Evolutionary conservation across 345 rosid species (phyloP).

Genomic region (Garcia nutans): DNA sequence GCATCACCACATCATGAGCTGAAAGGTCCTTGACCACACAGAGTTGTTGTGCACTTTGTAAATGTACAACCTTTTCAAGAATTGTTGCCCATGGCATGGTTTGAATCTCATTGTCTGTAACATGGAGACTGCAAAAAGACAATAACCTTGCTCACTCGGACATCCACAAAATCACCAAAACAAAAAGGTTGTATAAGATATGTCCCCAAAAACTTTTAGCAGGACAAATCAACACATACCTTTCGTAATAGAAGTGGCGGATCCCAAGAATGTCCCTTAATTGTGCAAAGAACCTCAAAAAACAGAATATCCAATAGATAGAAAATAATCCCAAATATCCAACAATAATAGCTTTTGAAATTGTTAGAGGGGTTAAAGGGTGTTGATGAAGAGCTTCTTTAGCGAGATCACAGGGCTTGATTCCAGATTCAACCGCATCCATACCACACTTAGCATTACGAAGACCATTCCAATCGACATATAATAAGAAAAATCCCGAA

Average conservation of each 20-base stretch:
- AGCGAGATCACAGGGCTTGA: constrained; percentile 91
- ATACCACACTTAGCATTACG: constrained; percentile 98
- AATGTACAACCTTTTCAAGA: constrained; percentile 81
- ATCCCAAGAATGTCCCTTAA: constrained; percentile 76
- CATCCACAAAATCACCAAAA: background rate
- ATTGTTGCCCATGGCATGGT: constrained; percentile 94
- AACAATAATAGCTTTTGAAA: constrained; percentile 74
- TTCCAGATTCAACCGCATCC: constrained; percentile 98
- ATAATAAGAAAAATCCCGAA: constrained; percentile 92
- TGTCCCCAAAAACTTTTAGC: background rate
- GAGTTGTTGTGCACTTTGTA: constrained; percentile 75
- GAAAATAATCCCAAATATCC: constrained; percentile 88
- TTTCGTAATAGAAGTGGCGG: constrained; percentile 77
- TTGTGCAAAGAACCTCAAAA: constrained; percentile 87
- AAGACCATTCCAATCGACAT: constrained; percentile 97
- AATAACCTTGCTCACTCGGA: constrained; percentile 1
- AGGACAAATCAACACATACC: constrained; percentile 43
- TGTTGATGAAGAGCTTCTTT: constrained; percentile 88
- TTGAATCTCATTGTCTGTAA: constrained; percentile 85
- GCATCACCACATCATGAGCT: constrained; percentile 92
- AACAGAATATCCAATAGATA: constrained; percentile 83
- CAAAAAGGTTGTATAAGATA: background rate
- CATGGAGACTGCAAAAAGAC: constrained; percentile 72
- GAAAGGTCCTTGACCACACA: constrained; percentile 97
- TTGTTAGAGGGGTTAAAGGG: constrained; percentile 87